Evolutionary conservation across 495 filamentous ascomycete genomes (phyloP).

Genomic region (Aspergillus diversus): DNA sequence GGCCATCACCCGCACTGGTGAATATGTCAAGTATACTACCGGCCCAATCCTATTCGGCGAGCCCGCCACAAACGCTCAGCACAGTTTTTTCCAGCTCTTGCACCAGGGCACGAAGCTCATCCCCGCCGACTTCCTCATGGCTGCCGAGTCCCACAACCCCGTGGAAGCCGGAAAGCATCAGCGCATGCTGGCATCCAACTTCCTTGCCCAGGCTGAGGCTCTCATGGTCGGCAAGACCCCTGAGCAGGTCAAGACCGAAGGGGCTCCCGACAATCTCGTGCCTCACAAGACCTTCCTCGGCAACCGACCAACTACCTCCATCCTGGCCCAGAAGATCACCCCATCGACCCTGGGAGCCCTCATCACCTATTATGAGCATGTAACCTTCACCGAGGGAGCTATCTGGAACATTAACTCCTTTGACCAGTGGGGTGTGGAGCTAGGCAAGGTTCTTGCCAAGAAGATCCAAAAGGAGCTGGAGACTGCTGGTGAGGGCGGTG

Average conservation of each 20-base stretch:
- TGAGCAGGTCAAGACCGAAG: constrained; percentile 87
- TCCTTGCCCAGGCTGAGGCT: constrained; percentile 95
- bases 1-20: constrained; percentile 86
- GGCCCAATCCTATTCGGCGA: constrained; percentile 95
- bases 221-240: constrained; percentile 97
- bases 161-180: constrained; percentile 90
- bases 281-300: constrained; percentile 99
- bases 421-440: constrained; percentile 98
- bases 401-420: constrained; percentile 99
- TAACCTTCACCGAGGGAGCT: constrained; percentile 96
- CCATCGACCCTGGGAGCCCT: constrained; percentile 90
- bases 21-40: constrained; percentile 96
- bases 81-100: constrained; percentile 99
- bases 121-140: constrained; percentile 95
- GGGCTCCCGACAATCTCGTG: constrained; percentile 78
- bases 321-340: constrained; percentile 93
- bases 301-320: constrained; percentile 94
- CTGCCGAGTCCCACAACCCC: constrained; percentile 95
- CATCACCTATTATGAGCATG: constrained; percentile 98
- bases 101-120: constrained; percentile 99
- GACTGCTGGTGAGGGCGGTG: constrained; percentile 64
- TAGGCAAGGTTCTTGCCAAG: constrained; percentile 95
- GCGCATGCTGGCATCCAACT: constrained; percentile 98
- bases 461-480: constrained; percentile 83
- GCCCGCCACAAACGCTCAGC: constrained; percentile 98